Evolutionary conservation across 2,329 filamentous ascomycete genomes (phyloP).

Genomic region (Cadophora malorum): DNA sequence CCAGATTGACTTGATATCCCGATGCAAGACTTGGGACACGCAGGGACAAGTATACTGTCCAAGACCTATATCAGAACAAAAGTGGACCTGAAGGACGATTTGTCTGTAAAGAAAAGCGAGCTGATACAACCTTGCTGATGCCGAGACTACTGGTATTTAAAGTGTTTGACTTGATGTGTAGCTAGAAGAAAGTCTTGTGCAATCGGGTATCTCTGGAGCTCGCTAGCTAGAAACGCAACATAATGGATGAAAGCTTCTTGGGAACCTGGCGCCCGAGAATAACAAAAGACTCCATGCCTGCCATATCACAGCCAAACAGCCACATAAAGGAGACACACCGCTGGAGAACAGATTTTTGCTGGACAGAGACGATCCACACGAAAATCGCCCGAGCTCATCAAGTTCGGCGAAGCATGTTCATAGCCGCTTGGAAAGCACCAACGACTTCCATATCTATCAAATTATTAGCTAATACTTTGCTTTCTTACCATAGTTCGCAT

Average conservation of each 20-base stretch:
- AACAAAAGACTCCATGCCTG: constrained; percentile 5
- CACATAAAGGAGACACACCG: neutral
- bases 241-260: neutral
- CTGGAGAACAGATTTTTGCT: neutral
- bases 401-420: constrained; percentile 46
- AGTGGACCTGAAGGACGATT: too few relatives aligned
- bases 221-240: neutral
- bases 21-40: neutral
- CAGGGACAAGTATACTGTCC: neutral
- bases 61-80: too few relatives aligned
- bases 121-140: neutral
- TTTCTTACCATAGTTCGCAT: constrained; percentile 47
- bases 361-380: neutral
- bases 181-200: neutral
- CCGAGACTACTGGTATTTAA: neutral
- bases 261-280: neutral
- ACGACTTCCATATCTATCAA: constrained; percentile 62
- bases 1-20: neutral
- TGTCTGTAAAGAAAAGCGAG: neutral
- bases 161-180: neutral
- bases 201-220: constrained; percentile 22
- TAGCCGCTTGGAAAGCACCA: constrained; percentile 65
- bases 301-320: neutral
- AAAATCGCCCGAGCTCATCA: neutral
- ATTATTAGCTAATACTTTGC: constrained; percentile 3